Conservation (phyloP, 1,284 basidiomycete genomes). For the Microbotryomycetes sp. region DNA sequence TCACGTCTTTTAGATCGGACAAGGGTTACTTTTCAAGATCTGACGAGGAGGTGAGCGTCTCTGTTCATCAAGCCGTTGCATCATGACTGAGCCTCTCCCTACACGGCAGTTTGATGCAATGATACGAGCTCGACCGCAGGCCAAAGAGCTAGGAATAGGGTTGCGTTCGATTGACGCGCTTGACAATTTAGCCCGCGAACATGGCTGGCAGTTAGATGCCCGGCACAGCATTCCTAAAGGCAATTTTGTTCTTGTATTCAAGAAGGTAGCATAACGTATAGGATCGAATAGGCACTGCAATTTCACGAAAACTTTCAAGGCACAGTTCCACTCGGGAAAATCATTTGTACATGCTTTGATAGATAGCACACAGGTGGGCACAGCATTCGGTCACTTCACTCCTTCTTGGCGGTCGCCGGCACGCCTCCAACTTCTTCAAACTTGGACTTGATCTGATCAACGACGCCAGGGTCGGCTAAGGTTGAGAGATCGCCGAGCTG, state of each 20-base stretch:
- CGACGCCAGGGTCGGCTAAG: conserved; percentile 57
- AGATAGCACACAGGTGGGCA: no score
- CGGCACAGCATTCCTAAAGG: neutral
- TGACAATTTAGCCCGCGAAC: neutral
- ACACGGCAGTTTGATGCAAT: conserved; percentile 14
- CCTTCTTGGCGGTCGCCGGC: neutral
- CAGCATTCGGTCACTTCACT: neutral
- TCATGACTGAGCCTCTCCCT: neutral
- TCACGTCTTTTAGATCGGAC: conserved; percentile 19
- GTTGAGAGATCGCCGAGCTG: conserved; percentile 82
- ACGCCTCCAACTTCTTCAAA: neutral
- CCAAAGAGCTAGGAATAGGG: conserved; percentile 13
- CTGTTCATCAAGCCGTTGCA: neutral
- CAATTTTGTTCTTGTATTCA: neutral
- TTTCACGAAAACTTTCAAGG: no score
- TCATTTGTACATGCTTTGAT: no score
- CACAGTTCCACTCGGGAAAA: no score
- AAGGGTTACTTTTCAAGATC: conserved; percentile 11
- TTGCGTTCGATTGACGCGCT: neutral
- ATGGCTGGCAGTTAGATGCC: neutral
- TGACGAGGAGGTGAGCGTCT: conserved; percentile 14
- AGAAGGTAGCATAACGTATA: no score
- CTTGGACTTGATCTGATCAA: conserved; percentile 30
- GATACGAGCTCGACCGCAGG: conserved; percentile 12
- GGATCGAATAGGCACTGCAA: no score